Percentiles rank a stretch among this genome's conserved stretches.
Evolutionary conservation across 108 stramenopile genomes (phyloP).

Genomic region (Pseudonitzschia delicatissima): DNA sequence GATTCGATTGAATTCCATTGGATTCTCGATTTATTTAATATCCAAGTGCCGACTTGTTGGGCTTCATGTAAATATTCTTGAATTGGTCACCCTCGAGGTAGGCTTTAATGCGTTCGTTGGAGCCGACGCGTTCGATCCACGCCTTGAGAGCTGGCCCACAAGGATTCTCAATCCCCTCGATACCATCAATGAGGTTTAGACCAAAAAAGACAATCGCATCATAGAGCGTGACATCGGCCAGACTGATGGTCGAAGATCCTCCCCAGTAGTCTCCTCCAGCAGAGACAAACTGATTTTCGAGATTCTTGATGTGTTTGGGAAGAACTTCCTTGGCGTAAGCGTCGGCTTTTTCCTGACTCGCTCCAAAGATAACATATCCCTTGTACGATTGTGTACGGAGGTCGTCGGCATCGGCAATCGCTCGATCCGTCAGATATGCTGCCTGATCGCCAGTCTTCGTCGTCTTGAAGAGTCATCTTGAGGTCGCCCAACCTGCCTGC

Average conservation of each 20-base stretch:
- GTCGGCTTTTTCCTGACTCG: conserved; percentile 20
- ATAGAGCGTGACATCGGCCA: conserved; percentile 35
- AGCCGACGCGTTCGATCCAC: conserved; percentile 11
- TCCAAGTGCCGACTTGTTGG: neutral
- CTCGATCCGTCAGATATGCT: conserved; percentile 25
- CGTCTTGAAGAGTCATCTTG: conserved; percentile 14
- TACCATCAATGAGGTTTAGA: conserved; percentile 1
- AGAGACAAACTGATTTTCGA: conserved; percentile 31
- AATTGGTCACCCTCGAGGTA: neutral
- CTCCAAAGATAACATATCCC: conserved; percentile 31
- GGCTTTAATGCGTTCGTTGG: neutral
- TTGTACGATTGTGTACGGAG: conserved; percentile 24
- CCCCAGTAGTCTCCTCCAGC: conserved; percentile 18
- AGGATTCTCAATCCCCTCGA: conserved; percentile 6
- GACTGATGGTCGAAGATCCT: conserved; percentile 15
- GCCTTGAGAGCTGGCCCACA: neutral
- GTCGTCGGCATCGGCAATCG: conserved; percentile 36
- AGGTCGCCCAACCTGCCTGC: conserved; percentile 29
- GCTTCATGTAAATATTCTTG: neutral
- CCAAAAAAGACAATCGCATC: conserved; percentile 35
- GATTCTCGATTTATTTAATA: neutral
- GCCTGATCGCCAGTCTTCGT: conserved; percentile 13
- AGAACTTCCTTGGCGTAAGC: conserved; percentile 19
- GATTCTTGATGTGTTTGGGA: conserved; percentile 35
- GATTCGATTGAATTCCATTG: neutral